Evolutionary conservation across 2,329 filamentous ascomycete species (phyloP).

Genomic region (Stagonosporopsis tanaceti): DNA sequence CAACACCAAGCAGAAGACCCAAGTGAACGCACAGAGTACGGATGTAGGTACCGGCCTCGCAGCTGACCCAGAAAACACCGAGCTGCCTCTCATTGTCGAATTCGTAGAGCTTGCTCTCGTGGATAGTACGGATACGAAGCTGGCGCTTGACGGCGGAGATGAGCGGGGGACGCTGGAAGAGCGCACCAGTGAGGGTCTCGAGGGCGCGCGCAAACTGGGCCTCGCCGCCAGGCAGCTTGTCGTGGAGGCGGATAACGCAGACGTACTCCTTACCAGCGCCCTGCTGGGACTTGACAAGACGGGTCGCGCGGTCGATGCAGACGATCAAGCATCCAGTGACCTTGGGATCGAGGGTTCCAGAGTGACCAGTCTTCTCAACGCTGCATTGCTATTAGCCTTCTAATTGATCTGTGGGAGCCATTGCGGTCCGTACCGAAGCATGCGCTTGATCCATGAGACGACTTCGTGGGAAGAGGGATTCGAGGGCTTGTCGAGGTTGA

Average conservation of each 20-base stretch:
- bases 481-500: conserved; percentile 97
- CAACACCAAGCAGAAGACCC: conserved; percentile 78
- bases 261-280: conserved; percentile 99
- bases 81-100: conserved; percentile 98
- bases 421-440: conserved; percentile 71
- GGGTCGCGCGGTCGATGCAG: conserved; percentile 94
- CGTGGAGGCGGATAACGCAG: conserved; percentile 91
- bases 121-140: conserved; percentile 95
- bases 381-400: conserved; percentile 53
- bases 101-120: conserved; percentile 93
- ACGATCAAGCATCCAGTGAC: conserved; percentile 96
- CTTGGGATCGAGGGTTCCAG: conserved; percentile 96
- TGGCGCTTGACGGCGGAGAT: conserved; percentile 99
- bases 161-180: conserved; percentile 95
- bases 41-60: conserved; percentile 98
- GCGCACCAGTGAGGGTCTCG: conserved; percentile 93
- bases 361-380: conserved; percentile 97
- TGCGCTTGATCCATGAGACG: conserved; percentile 98
- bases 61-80: conserved; percentile 99
- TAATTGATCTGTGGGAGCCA: neutral
- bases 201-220: conserved; percentile 91
- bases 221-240: conserved; percentile 92
- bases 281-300: conserved; percentile 98
- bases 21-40: conserved; percentile 97
- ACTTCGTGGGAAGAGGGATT: conserved; percentile 99